Evolutionary conservation across 2,329 filamentous ascomycete genomes (phyloP).

Genomic region (Orbilia oligospora): DNA sequence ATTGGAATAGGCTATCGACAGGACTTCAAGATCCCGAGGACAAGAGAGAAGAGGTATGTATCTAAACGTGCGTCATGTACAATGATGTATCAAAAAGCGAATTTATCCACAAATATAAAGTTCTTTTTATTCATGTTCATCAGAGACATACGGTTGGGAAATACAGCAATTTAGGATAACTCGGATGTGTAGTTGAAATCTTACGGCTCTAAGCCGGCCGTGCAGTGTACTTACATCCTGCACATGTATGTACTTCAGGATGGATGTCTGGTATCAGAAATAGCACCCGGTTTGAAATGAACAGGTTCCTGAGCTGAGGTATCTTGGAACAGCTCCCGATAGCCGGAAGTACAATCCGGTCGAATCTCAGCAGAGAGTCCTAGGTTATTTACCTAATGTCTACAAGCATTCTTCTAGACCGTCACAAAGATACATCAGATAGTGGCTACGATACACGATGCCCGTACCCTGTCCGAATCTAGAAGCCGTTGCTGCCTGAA

Average conservation of each 20-base stretch:
- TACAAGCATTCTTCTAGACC: constrained; percentile 20
- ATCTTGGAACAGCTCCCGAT: constrained; percentile 3
- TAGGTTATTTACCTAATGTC: constrained; percentile 7
- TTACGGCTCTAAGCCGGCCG: background rate
- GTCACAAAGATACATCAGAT: background rate
- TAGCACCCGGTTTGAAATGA: constrained; percentile 22
- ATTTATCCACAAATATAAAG: background rate
- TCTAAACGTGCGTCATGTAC: background rate
- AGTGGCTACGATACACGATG: constrained; percentile 11
- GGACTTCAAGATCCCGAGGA: background rate
- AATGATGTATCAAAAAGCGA: background rate
- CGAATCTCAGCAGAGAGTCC: background rate
- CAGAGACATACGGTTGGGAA: background rate
- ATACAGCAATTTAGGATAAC: background rate
- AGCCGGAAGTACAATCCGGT: constrained; percentile 3
- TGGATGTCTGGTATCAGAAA: constrained; percentile 24
- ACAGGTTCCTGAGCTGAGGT: background rate
- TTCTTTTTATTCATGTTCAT: background rate
- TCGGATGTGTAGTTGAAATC: constrained; percentile 1
- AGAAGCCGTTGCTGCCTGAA: constrained; percentile 58
- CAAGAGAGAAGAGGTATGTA: background rate
- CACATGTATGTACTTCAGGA: background rate
- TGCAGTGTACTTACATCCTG: constrained; percentile 1
- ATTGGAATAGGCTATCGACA: constrained; percentile 22
- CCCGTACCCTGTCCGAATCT: constrained; percentile 22